A percentile compares a stretch with the other conserved stretches of the same genome.
These are phyloP conservation scores for Brettanomyces anomalus DNA, from an alignment of 805 yeast species.

Conservation along the genomic window DNA sequence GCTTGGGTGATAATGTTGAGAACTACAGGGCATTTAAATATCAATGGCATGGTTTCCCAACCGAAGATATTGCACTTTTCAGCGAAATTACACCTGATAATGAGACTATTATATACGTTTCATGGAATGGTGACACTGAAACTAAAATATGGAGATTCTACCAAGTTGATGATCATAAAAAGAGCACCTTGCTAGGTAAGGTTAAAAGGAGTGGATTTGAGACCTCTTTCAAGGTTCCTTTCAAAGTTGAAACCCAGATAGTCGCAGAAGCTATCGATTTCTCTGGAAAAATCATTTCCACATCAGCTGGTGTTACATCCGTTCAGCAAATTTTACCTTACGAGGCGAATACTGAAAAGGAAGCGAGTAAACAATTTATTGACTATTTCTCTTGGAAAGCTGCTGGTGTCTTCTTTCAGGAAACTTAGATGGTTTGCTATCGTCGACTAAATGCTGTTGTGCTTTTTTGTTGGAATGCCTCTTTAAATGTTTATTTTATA, in stretches of 20 bases:
- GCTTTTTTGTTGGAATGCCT: too few relatives aligned
- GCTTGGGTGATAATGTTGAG: constrained; percentile 19
- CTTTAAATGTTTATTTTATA: too few relatives aligned
- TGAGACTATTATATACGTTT: constrained; percentile 20
- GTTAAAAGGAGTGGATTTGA: constrained; percentile 24
- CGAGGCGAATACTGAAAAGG: too few relatives aligned
- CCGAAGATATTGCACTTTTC: constrained; percentile 25
- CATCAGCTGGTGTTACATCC: constrained; percentile 10
- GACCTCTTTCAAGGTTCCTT: constrained; percentile 9
- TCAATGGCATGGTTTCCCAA: constrained; percentile 27
- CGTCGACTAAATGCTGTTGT: too few relatives aligned
- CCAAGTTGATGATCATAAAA: constrained; percentile 8
- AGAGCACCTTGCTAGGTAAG: constrained; percentile 12
- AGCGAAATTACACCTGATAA: constrained; percentile 9
- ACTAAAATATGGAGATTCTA: constrained; percentile 25
- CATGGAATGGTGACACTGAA: constrained; percentile 33
- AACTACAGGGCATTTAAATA: constrained; percentile 30
- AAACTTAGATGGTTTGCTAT: too few relatives aligned
- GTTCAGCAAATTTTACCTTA: constrained; percentile 5
- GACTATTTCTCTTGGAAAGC: neutral
- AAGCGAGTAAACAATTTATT: neutral
- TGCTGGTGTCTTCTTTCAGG: too few relatives aligned
- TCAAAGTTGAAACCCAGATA: constrained; percentile 3
- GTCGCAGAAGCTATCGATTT: constrained; percentile 13
- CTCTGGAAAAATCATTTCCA: constrained; percentile 9